phyloP scores from a whole-genome alignment of 257 asterid genomes.

The Eustoma russellianum region DNA sequence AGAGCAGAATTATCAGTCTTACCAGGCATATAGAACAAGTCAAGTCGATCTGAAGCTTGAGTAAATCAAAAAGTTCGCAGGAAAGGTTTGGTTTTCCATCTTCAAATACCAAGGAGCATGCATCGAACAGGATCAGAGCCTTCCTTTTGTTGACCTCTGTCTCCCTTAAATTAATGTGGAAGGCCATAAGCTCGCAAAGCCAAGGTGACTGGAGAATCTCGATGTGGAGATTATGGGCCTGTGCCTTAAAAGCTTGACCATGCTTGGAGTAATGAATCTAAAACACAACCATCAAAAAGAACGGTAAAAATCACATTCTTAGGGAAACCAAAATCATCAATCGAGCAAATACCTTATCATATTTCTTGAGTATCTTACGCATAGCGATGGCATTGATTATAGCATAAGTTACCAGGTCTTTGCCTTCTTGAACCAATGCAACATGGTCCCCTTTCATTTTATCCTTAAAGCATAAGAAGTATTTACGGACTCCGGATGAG shows the following conservation, averaged over 20 bases:
- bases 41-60: constrained; percentile 74
- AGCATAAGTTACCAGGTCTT: constrained; percentile 70
- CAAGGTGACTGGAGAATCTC: constrained; percentile 98
- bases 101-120: constrained; percentile 41
- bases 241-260: constrained; percentile 90
- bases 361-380: constrained; percentile 94
- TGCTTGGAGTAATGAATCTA: constrained; percentile 88
- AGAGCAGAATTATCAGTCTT: constrained; percentile 8
- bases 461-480: constrained; percentile 51
- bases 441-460: constrained; percentile 46
- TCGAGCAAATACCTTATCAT: constrained; percentile 48
- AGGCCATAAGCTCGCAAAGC: constrained; percentile 91
- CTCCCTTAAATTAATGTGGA: constrained; percentile 56
- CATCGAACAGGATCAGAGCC: constrained; percentile 39
- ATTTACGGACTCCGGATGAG: constrained; percentile 61
- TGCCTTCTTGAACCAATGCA: constrained; percentile 64
- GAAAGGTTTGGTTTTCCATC: constrained; percentile 65
- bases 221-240: constrained; percentile 61
- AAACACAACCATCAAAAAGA: constrained; percentile 3
- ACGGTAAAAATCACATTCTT: no score
- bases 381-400: constrained; percentile 75
- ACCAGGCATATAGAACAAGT: constrained; percentile 96
- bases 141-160: constrained; percentile 21
- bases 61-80: constrained; percentile 68
- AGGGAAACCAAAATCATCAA: neutral